Conservation (phyloP, 2,329 filamentous ascomycete genomes). For the Calonectria naviculata region DNA sequence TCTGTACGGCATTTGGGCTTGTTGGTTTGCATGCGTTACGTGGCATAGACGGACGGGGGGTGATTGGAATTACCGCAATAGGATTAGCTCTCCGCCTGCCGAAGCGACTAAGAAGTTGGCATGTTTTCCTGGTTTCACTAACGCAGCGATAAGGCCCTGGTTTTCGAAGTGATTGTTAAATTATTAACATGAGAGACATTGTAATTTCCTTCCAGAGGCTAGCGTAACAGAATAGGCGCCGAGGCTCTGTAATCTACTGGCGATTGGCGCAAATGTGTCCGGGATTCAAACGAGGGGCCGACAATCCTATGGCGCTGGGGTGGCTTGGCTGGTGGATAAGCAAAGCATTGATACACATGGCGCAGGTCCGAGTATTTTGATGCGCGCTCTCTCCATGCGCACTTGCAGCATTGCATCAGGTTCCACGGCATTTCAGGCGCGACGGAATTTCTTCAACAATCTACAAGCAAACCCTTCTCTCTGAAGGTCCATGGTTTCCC, state of each 20-base stretch:
- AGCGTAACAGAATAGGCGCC: not conserved
- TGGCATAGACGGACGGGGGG: not conserved
- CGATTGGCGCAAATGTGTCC: not conserved
- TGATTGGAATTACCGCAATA: not conserved
- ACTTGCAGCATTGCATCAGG: not conserved
- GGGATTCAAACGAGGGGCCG: not conserved
- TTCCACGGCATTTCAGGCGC: not conserved
- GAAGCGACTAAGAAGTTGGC: no score
- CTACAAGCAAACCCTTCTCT: not conserved
- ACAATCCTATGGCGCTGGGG: not conserved
- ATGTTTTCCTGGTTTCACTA: no score
- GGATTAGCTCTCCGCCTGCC: no score
- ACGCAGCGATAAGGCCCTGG: not conserved
- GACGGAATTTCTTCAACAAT: not conserved
- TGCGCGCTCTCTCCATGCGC: not conserved
- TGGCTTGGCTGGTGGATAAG: no score
- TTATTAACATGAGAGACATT: not conserved
- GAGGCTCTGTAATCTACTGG: no score
- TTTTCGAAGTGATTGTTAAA: no score
- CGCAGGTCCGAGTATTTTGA: not conserved
- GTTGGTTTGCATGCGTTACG: no score
- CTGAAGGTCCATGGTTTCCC: not conserved
- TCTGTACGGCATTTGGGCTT: no score
- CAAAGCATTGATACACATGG: no score
- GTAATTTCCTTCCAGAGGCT: not conserved